A percentile compares a stretch with the other conserved stretches of the same genome.
Evolutionary conservation across 75 land plant genomes (phyloP).

Genomic region (Selaginella moellendorffii): DNA sequence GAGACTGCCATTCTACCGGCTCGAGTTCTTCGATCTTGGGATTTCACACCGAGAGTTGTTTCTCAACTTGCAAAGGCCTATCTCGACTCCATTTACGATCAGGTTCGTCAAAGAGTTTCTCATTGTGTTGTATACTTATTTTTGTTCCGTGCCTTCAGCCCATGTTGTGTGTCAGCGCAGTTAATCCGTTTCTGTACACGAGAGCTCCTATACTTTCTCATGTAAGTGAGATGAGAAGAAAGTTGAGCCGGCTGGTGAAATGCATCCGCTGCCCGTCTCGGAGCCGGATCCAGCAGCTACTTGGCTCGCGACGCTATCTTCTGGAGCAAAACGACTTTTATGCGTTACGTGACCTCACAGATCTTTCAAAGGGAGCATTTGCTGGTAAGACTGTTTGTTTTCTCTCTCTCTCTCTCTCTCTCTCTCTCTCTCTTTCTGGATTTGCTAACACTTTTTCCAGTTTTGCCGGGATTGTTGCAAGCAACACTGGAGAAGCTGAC

Average conservation of each 20-base stretch:
- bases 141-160: conserved; percentile 48
- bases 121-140: neutral
- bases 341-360: conserved; percentile 80
- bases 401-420: no score
- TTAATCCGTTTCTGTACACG: conserved; percentile 78
- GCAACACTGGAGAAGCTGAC: conserved; percentile 36
- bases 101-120: conserved; percentile 31
- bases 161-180: conserved; percentile 92
- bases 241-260: conserved; percentile 50
- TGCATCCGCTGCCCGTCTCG: conserved; percentile 76
- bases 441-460: conserved; percentile 38
- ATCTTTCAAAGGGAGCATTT: conserved; percentile 89
- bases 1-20: conserved; percentile 85
- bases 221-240: conserved; percentile 53
- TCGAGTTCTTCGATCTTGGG: conserved; percentile 80
- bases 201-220: conserved; percentile 69
- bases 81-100: conserved; percentile 76
- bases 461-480: conserved; percentile 44
- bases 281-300: conserved; percentile 42
- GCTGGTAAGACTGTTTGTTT: no score
- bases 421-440: no score
- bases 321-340: conserved; percentile 83
- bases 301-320: conserved; percentile 68
- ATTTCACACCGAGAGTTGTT: conserved; percentile 65
- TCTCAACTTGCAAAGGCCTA: conserved; percentile 92